These are phyloP conservation scores for Cercophora samala DNA, from an alignment of 495 filamentous ascomycete genomes.

Conservation along the genomic window DNA sequence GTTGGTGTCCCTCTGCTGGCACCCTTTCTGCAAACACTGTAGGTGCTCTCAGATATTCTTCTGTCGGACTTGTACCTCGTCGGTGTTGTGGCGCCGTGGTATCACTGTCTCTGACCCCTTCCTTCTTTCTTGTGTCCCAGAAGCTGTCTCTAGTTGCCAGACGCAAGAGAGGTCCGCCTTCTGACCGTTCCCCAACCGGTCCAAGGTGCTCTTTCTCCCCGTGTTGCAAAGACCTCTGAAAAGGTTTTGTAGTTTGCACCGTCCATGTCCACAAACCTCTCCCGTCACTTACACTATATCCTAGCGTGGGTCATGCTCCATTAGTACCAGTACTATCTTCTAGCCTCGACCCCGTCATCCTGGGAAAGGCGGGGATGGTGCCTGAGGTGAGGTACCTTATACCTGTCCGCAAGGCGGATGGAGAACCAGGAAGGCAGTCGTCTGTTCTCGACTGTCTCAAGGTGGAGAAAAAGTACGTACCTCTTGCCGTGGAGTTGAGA, in stretches of 20 bases:
- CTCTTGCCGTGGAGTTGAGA: too few species aligned
- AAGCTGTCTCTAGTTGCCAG: background rate
- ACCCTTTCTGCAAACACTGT: background rate
- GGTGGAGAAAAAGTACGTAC: background rate
- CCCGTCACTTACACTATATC: background rate
- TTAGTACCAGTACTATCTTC: background rate
- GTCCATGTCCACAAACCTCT: background rate
- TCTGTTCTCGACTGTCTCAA: background rate
- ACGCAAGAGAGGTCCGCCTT: background rate
- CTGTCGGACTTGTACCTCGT: background rate
- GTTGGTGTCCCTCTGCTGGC: constrained; percentile 1
- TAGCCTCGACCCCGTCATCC: too few species aligned
- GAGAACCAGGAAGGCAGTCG: too few species aligned
- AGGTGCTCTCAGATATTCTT: too few species aligned
- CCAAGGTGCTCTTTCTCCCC: background rate
- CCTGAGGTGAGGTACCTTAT: too few species aligned
- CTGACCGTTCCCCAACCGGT: background rate
- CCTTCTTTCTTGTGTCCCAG: background rate
- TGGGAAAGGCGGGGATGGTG: too few species aligned
- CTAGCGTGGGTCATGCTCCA: background rate
- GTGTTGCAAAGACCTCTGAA: background rate
- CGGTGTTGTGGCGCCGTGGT: background rate
- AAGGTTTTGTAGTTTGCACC: background rate
- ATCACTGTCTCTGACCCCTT: background rate
- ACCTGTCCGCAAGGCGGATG: too few species aligned